Evolutionary conservation across 75 land plant species (phyloP), one percentile per base, ranked within the genome.

Genomic region (Pinus tabuliformis): DNA sequence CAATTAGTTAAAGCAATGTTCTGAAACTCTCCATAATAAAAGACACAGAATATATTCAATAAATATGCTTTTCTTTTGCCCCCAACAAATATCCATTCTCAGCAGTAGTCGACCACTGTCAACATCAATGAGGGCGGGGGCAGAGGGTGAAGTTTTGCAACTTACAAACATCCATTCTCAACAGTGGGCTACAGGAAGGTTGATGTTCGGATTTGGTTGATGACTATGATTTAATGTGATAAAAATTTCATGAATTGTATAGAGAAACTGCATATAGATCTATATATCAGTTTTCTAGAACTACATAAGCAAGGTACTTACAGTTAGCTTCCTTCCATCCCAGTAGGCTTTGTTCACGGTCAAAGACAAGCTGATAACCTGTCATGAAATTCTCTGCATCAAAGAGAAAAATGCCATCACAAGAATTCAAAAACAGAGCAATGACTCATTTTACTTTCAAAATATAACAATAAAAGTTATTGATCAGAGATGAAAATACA

Each of bases 301-400:
- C 21, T 11, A 17, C 7, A 66, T 20, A 39, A 36, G 49, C 39
- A 21, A 37, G 21, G n/a, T 24, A 83, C 86, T 71, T 80, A 83
- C 87, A 85, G 64, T 83, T 74, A 14, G 78, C 20, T 42, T 56
- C 42, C 21, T 72, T 65, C 86, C 86, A 85, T 28, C 87, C 87
- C 56, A 85, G 60, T 64, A 37, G 59, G 54, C 49, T 68, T 4
- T 68, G 62, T 21, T 59, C 82, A 8, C 87, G 86, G 58, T 85
- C 61, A 68, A 83, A 85, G 15, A 73, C 71, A 64, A 85, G 52
- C 28, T 77, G 65, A 59, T 85, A 83, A 62, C 86, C 86, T 61
- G 77, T 57, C 87, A 85, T 85, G 75, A 85, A 85, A 52, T 84
- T 85, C 78, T 83, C 87, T 85, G 87, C 82, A 68, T 68, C 72